phyloP scores from a whole-genome alignment of 2,329 filamentous ascomycete species.

The Stagonosporopsis chrysanthemi region DNA sequence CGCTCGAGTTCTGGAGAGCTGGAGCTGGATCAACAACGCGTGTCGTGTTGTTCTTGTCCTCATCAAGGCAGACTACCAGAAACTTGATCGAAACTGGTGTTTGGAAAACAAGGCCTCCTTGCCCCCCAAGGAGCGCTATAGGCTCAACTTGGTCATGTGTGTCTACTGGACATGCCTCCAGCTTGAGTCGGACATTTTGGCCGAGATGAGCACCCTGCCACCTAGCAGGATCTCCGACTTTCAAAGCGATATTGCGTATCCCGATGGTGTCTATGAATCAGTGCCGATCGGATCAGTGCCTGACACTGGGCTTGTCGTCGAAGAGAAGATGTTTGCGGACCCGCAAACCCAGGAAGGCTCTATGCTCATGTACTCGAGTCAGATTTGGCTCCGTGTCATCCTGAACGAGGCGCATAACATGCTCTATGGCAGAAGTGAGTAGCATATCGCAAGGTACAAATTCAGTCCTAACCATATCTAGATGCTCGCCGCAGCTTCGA shows the following conservation, averaged over 20 bases:
- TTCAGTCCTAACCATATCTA: constrained; percentile 41
- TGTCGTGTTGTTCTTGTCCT: constrained; percentile 72
- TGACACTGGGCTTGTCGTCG: constrained; percentile 7
- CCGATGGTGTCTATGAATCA: constrained; percentile 63
- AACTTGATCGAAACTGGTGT: constrained; percentile 36
- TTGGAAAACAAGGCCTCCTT: constrained; percentile 22
- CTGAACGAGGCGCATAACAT: constrained; percentile 64
- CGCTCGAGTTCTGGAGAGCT: constrained; percentile 86
- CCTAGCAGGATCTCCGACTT: constrained; percentile 66
- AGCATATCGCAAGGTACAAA: not conserved
- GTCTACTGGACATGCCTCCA: constrained; percentile 95
- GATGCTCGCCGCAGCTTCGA: constrained; percentile 45
- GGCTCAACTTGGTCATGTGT: constrained; percentile 58
- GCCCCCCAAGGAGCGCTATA: constrained; percentile 39
- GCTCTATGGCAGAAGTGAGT: constrained; percentile 57
- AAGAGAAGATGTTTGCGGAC: constrained; percentile 19
- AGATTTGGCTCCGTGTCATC: constrained; percentile 66
- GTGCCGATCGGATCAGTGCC: constrained; percentile 28
- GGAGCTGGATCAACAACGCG: constrained; percentile 70
- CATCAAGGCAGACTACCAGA: constrained; percentile 66
- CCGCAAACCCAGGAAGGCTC: constrained; percentile 37
- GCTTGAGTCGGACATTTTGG: constrained; percentile 90
- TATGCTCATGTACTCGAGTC: constrained; percentile 67
- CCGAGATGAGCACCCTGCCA: constrained; percentile 74
- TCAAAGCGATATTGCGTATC: constrained; percentile 70